These are phyloP conservation scores for Cydonia oblonga DNA, from an alignment of 331 rosid genomes.

Conservation along the genomic window DNA sequence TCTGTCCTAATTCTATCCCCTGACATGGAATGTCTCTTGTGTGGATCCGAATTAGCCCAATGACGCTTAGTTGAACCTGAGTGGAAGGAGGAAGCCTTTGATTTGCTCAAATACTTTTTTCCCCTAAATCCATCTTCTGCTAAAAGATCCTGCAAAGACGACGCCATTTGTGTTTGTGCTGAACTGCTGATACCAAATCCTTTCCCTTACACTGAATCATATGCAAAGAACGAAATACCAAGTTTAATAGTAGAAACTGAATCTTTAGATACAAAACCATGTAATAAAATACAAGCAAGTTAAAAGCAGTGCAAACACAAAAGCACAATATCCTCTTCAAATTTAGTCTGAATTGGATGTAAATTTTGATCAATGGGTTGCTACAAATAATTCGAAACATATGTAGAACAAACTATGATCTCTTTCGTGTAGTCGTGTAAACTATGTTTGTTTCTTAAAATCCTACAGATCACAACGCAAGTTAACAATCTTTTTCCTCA, in stretches of 20 bases:
- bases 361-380: background rate
- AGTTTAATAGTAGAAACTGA: background rate
- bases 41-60: background rate
- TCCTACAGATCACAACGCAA: background rate
- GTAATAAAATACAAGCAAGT: background rate
- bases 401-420: background rate
- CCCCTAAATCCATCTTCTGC: conserved; percentile 72
- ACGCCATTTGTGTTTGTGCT: conserved; percentile 34
- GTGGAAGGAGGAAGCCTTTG: conserved; percentile 39
- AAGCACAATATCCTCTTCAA: background rate
- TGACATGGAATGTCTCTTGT: conserved; percentile 7
- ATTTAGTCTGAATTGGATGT: background rate
- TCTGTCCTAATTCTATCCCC: conserved; percentile 18
- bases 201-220: conserved; percentile 1
- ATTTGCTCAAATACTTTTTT: conserved; percentile 30
- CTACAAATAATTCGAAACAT: background rate
- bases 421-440: too few species aligned
- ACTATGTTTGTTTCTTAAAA: background rate
- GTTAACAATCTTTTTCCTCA: background rate
- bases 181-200: conserved; percentile 3
- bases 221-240: background rate
- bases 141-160: conserved; percentile 77
- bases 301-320: background rate
- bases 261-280: background rate
- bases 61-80: conserved; percentile 21